A percentile compares a stretch with the other conserved stretches of the same genome.
These are phyloP conservation scores for Talaromyces stipitatus DNA, from an alignment of 495 filamentous ascomycete genomes.

Conservation along the genomic window DNA sequence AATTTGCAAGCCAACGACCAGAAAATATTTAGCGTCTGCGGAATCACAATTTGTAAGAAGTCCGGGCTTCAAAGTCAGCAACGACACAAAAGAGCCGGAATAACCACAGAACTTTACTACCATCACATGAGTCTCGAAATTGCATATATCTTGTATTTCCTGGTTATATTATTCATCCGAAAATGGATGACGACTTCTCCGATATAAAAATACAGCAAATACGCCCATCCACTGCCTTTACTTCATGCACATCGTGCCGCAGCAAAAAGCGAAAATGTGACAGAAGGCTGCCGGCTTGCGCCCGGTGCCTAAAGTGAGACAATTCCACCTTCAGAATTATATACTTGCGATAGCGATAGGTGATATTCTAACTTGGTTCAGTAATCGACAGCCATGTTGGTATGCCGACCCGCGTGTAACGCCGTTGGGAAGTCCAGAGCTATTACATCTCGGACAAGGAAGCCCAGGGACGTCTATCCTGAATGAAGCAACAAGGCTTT, in stretches of 20 bases:
- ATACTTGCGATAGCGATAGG: background rate
- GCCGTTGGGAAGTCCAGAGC: background rate
- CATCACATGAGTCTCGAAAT: background rate
- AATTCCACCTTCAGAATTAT: no score
- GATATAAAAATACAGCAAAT: background rate
- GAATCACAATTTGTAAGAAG: background rate
- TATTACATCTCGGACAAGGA: background rate
- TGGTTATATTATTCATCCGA: background rate
- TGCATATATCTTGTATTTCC: background rate
- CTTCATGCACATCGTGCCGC: background rate
- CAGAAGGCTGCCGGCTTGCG: background rate
- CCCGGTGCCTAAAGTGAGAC: background rate
- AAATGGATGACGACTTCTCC: background rate
- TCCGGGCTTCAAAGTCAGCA: background rate
- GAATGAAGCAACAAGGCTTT: background rate
- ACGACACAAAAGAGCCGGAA: background rate
- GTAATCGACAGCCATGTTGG: background rate
- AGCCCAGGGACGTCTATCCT: background rate
- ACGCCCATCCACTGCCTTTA: background rate
- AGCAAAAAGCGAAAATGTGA: slow-evolving; percentile 4
- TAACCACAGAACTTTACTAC: no score
- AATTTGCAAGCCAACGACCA: background rate
- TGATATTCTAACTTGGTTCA: background rate
- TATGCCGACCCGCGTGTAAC: background rate
- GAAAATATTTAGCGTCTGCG: background rate